Evolutionary conservation across 2,329 filamentous ascomycete species (phyloP), one percentile per base, ranked within the genome.

Genomic region (Xylaria digitata): DNA sequence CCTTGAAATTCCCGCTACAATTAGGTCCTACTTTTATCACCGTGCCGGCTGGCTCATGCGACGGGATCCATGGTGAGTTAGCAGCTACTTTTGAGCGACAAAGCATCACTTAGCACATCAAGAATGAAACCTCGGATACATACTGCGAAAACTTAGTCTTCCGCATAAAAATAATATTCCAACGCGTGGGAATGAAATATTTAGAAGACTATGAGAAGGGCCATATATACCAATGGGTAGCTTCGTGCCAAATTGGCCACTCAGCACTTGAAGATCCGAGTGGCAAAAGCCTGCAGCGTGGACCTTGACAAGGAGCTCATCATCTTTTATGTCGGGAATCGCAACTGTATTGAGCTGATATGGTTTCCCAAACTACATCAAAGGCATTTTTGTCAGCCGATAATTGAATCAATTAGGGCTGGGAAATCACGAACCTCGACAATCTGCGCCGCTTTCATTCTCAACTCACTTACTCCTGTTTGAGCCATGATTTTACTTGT

Each of bases 251-350:
- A 77, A 79, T 21, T 78, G 73, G 9, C 79, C 78, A 8, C 77
- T 74, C 1, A 77, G 63, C 8, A 78, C 78, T 60, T 80, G 79
- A 8, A 78, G 67, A 50, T 80, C 79, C 2, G 78, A 79, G 55
- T 80, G 78, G 61, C 79, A 80, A 69, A 79, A 80, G 0, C 78
- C 76, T 6, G 78, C 78, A 2, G 78, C 78, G 34, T 76, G 68
- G 49, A 80, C 68, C 32, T 71, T 71, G 62, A 80, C 63, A 19
- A 80, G 73, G 3, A 80, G 71, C 23, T 79, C 75, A 8, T 54
- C 40, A 40, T 57, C 60, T 49, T 11, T 43, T 13, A 48, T 26
- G 19, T 49, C 26, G 43, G 42, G 42, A 4, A 37, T 34, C 8
- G 26, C 15, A 34, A 34, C 13, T 9, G 42, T 46, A 0, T 23